Base-by-base conservation (phyloP, 139 green algal species). In the Tetraselmis chui region DNA sequence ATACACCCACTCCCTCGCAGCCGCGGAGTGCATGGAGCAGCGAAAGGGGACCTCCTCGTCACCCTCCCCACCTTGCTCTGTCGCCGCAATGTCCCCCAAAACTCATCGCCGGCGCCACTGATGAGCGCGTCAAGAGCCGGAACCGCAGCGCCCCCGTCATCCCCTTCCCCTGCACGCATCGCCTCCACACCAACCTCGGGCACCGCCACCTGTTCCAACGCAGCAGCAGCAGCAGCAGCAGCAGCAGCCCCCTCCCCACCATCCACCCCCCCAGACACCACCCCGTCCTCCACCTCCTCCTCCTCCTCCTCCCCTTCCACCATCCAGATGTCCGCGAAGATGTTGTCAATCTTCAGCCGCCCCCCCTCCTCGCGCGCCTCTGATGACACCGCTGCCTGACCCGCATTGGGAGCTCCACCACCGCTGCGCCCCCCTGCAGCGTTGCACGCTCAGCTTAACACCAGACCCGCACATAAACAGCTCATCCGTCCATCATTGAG, bases 321-420 rank as follows among this genome's bases (percentile, higher is more conserved):
- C 78, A 90, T 75, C 91, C 91, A 95, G 32, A 95, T 81, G 26
- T 89, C 89, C 30, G 86, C 80, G 78, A 91, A 91, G 18, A 90
- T 84, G 1, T 67, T 67, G 45, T 67, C 45, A 18, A 67, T 67
- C 45, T 67, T 67, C 45, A 67, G 45, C 45, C 18, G 45, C 45
- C 45, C 45, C 45, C 11, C 11, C 45, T 5, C 11, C 45, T 67
- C 45, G 45, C 45, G 45, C 45, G 45, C 11, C 45, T n/a, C n/a
- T n/a, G n/a, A n/a, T n/a, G n/a, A n/a, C n/a, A n/a, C n/a, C n/a
- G n/a, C n/a, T n/a, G n/a, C n/a, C n/a, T n/a, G n/a, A n/a, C n/a
- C n/a, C n/a, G n/a, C n/a, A n/a, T n/a, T n/a, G n/a, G n/a, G n/a
- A n/a, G n/a, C n/a, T n/a, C n/a, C n/a, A n/a, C n/a, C n/a, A n/a